Base-by-base conservation (phyloP, 179 eudicot species). In the Actinidia arguta region DNA sequence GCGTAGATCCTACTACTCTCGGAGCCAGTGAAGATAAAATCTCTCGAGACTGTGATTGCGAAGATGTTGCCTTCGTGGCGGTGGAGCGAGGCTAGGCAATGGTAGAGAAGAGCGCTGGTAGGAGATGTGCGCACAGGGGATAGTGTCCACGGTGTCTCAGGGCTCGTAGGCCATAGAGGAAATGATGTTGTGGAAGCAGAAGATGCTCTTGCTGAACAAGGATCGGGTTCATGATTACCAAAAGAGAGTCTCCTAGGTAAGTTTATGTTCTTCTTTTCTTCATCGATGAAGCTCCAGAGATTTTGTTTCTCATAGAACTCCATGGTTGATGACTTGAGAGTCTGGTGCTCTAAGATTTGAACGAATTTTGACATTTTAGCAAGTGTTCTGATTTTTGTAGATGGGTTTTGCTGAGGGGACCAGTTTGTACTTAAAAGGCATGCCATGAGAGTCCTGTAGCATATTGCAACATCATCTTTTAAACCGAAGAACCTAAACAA, bases 81-180 rank as follows among this genome's bases (percentile, higher is more conserved):
- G 71, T 82, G 93, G 13, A 90, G 90, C 31, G 94, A 91, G 56
- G 93, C 88, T 14, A 91, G 75, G 88, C 94, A 93, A 61, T 91
- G 91, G 86, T 86, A 90, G 46, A 90, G 84, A 27, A 89, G 84
- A 66, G 91, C 58, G 7, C 89, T 88, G 14, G 86, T 72, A 11
- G 92, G 89, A 22, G 91, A 51, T 8, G 76, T 76, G 27, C 80
- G 86, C 25, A 79, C 58, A 8, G 93, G 90, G 31, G 92, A 84
- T 31, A 82, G 87, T 16, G 87, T 83, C 93, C 93, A 92, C 9
- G 88, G 88, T 52, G 94, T 82, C 70, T 69, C 85, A 10, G 85
- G 81, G 52, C 77, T 82, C 27, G 42, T 17, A 16, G 81, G 63
- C 76, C 85, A 82, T 70, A 17, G 44, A 36, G 88, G 88, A 25